phyloP scores from a whole-genome alignment of 441 rosid species.

The Capsella rubella region DNA sequence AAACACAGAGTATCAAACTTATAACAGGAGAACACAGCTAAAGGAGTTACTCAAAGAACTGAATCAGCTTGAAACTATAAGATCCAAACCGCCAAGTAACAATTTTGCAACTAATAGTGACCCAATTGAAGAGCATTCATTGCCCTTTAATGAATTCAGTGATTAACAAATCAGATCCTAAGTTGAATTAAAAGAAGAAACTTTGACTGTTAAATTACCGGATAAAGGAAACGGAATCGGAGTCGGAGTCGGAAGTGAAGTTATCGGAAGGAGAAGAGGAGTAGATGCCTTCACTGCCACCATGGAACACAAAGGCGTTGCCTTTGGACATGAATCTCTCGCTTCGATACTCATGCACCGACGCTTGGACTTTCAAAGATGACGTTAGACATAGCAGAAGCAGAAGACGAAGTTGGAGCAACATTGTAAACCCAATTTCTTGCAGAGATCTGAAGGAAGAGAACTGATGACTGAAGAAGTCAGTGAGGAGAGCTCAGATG shows the following conservation, averaged over 20 bases:
- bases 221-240: conserved; percentile 71
- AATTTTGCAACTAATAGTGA: background rate
- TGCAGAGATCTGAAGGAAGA: conserved; percentile 42
- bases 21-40: conserved; percentile 1
- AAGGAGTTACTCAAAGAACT: too few relatives aligned
- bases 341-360: conserved; percentile 82
- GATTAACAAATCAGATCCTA: conserved; percentile 41
- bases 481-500: conserved; percentile 40
- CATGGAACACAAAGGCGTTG: conserved; percentile 90
- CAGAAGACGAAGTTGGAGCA: conserved; percentile 41
- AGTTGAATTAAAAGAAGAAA: conserved; percentile 15
- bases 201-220: conserved; percentile 60
- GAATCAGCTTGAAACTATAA: background rate
- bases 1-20: conserved; percentile 14
- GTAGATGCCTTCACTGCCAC: conserved; percentile 95
- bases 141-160: background rate
- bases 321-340: conserved; percentile 81
- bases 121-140: background rate
- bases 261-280: conserved; percentile 57
- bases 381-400: conserved; percentile 39
- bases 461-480: conserved; percentile 35
- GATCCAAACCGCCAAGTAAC: conserved; percentile 16
- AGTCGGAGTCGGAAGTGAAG: conserved; percentile 49
- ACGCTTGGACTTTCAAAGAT: conserved; percentile 56
- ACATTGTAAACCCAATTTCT: conserved; percentile 28